A percentile compares a stretch with the other conserved stretches of the same genome.
phyloP scores from a whole-genome alignment of 306 rosid genomes.

The Cucurbita ficifolia region DNA sequence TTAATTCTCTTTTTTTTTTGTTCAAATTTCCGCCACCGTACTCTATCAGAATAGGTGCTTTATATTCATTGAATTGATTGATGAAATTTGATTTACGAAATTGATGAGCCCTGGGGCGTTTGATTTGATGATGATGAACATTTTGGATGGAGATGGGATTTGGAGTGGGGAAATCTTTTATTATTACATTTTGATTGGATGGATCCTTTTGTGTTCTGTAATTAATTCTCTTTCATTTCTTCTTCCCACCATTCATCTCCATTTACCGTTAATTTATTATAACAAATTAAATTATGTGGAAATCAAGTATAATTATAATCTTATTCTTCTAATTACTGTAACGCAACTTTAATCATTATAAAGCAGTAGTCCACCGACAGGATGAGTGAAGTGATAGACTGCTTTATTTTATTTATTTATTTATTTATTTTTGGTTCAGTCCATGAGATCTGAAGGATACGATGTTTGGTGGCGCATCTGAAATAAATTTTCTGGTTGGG shows the following conservation, averaged over 20 bases:
- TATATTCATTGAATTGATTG: not conserved
- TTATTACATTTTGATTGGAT: not conserved
- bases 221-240: not conserved
- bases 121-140: not conserved
- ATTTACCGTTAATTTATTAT: not conserved
- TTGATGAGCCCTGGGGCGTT: not conserved
- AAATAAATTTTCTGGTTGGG: not conserved
- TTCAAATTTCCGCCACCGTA: not conserved
- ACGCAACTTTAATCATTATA: not conserved
- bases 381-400: not conserved
- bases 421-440: not conserved
- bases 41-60: slow-evolving; percentile 2
- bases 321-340: too few relatives aligned
- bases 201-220: not conserved
- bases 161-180: not conserved
- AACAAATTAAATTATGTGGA: not conserved
- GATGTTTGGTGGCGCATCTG: not conserved
- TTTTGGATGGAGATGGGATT: not conserved
- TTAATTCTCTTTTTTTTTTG: not conserved
- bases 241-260: too few relatives aligned
- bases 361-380: not conserved
- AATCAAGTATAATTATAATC: not conserved
- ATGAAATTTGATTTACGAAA: not conserved
- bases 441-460: not conserved
- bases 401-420: not conserved